Base-by-base conservation (phyloP, 2,329 filamentous ascomycete species). In the Botrytis fragariae region DNA sequence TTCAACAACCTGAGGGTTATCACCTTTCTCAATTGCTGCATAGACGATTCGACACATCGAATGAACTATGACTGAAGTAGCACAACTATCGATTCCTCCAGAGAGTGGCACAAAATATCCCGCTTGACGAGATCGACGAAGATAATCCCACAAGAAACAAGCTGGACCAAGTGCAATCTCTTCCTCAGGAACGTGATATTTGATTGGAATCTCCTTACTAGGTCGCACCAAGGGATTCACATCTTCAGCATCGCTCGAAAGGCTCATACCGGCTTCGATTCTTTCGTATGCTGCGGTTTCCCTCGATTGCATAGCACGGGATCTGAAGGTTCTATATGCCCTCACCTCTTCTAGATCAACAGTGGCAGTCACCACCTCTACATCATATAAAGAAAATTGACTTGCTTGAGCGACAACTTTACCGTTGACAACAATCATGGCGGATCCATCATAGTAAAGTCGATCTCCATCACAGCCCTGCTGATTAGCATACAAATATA, bases 281-380 rank as follows among this genome's bases (percentile, higher is more conserved):
- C 82, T 78, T 39, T 81, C 76, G 74, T 88, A 87, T 0, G 80
- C 77, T 25, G 83, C 82, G 54, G 75, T 73, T 54, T 74, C 64
- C 22, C 69, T 69, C 3, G 77, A 77, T 74, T 74, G 74, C n/a
- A 73, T 42, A 37, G 69, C 73, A 25, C 78, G 73, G 14, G 69
- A 76, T 72, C 67, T 78, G 35, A 37, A 54, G 25, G 65, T 87
- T 0, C 92, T 84, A 77, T 86, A 90, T 1, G 86, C 83, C 45
- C 91, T 84, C 9, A 95, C 91, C 75, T 93, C 90, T 78, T 95
- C 93, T 2, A 93, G 83, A 77, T 92, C 90, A 10, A 92, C 84
- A 0, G 89, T 92, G 4, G 90, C 91, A 8, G 86, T 88, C 29
- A 91, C 82, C 6, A 92, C 89, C 77, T 92, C 90, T 9, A 92